A percentile compares a stretch with the other conserved stretches of the same genome.
Conservation (phyloP, 495 filamentous ascomycete genomes). For the Talaromyces liani region DNA sequence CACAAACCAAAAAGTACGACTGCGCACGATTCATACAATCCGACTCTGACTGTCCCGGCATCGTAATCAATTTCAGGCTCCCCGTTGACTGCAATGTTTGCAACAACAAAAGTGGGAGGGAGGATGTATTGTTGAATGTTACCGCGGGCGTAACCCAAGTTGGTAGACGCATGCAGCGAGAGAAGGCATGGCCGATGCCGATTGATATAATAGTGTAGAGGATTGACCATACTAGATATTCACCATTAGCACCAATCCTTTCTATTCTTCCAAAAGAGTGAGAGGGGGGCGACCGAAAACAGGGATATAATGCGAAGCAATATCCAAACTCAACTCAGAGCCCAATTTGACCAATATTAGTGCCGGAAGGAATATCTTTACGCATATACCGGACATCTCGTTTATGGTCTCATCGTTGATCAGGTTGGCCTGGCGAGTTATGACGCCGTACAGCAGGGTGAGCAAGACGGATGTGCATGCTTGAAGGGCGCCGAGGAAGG, state of each 20-base stretch:
- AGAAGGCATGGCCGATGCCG: constrained; percentile 35
- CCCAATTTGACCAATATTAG: constrained; percentile 65
- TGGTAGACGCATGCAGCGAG: constrained; percentile 48
- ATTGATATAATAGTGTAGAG: constrained; percentile 50
- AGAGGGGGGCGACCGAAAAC: constrained; percentile 25
- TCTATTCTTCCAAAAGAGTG: neutral
- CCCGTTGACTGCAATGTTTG: constrained; percentile 58
- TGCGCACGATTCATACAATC: constrained; percentile 57
- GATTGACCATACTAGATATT: constrained; percentile 52
- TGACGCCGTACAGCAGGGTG: constrained; percentile 57
- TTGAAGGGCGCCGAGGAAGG: constrained; percentile 64
- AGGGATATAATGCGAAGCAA: constrained; percentile 49
- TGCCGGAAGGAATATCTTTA: constrained; percentile 63
- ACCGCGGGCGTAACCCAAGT: constrained; percentile 60
- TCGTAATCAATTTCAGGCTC: constrained; percentile 48
- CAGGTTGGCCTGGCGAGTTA: constrained; percentile 50
- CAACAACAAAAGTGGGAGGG: constrained; percentile 60
- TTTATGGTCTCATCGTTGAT: constrained; percentile 48
- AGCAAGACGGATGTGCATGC: constrained; percentile 63
- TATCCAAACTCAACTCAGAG: constrained; percentile 50
- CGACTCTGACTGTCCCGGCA: constrained; percentile 36
- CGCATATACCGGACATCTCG: constrained; percentile 58
- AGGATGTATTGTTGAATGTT: constrained; percentile 72
- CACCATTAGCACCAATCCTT: neutral
- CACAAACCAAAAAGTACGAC: constrained; percentile 61